Base-by-base conservation (phyloP, 495 filamentous ascomycete genomes). In the Hypoxylon lenormandii region DNA sequence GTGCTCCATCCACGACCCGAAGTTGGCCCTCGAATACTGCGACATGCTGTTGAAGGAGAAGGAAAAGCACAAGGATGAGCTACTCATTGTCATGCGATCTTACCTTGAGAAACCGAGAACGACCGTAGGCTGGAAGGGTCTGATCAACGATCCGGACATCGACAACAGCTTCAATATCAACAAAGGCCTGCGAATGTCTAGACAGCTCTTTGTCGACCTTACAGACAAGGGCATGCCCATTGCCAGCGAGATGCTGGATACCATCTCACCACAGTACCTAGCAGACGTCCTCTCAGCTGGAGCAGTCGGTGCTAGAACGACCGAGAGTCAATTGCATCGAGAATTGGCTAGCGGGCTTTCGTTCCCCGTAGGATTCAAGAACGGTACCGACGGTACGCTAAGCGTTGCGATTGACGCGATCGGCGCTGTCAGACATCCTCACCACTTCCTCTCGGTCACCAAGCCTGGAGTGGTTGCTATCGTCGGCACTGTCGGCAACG, bases 321-420 rank as follows among this genome's bases (percentile, higher is more conserved):
- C 96, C 0, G 96, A 99, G 78, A 91, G 88, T 38, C 96, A 99
- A 79, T 83, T 99, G 58, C 96, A 99, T 78, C 88, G 96, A 43
- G 96, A 99, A 76, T 79, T 99, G 69, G 94, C 96, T 1, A 96
- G 92, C 38, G 96, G 96, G 70, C 80, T 98, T 18, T 93, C 90
- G 53, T 99, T 98, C 88, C 95, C 96, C 1, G 92, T 99, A 11
- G 96, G 96, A 42, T 99, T 99, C 88, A 99, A 99, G 85, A 99
- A 99, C 78, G 96, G 96, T 59, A 99, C 96, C 23, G 96, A 99
- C 77, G 96, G 96, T 16, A 89, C 90, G 0, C 80, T 98, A 37
- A 87, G 89, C 60, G 92, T 98, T 2, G 93, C 96, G 0, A 91
- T 99, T 63, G 96, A 99, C 81, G 96, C 96, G 47, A 97, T 98